Base-by-base conservation (phyloP, 345 rosid genomes). In the Physaria fendleri region DNA sequence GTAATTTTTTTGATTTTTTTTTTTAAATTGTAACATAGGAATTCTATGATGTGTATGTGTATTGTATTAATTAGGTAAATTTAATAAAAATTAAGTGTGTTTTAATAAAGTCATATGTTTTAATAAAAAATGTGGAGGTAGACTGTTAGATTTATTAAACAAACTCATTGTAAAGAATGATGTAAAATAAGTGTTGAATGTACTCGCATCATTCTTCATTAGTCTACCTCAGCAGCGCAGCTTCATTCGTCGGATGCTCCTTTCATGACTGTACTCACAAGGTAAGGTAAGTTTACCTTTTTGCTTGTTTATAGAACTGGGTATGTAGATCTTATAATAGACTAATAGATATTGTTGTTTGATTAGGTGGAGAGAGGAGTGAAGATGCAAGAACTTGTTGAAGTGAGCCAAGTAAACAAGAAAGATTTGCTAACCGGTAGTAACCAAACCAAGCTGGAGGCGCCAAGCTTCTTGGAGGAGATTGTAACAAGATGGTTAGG, bases 161-260 rank as follows among this genome's bases (percentile, higher is more conserved):
- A n/a, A n/a, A n/a, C n/a, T n/a, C n/a, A n/a, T n/a, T n/a, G n/a
- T n/a, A n/a, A n/a, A n/a, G n/a, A n/a, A n/a, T n/a, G n/a, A n/a
- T n/a, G n/a, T n/a, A n/a, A n/a, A n/a, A n/a, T n/a, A n/a, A n/a
- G n/a, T n/a, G n/a, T n/a, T n/a, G n/a, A n/a, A n/a, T n/a, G n/a
- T n/a, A n/a, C n/a, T n/a, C n/a, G n/a, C 88, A 77, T 0, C 90
- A 95, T 15, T 82, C 97, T 37, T 90, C 91, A 59, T 73, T 85
- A 0, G 39, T 61, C 29, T 77, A 85, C 74, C 81, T 83, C 50
- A 75, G 65, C 18, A 78, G 73, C 66, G 84, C 85, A 30, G 83
- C 85, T 17, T 79, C 95, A 10, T 77, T 79, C 28, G 76, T 89
- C 58, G 65, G 90, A 50, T 85, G 96, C 85, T 85, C 92, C 2